Evolutionary conservation across 2,329 filamentous ascomycete species (phyloP).

Genomic region (Paraphaeosphaeria sporulosa): DNA sequence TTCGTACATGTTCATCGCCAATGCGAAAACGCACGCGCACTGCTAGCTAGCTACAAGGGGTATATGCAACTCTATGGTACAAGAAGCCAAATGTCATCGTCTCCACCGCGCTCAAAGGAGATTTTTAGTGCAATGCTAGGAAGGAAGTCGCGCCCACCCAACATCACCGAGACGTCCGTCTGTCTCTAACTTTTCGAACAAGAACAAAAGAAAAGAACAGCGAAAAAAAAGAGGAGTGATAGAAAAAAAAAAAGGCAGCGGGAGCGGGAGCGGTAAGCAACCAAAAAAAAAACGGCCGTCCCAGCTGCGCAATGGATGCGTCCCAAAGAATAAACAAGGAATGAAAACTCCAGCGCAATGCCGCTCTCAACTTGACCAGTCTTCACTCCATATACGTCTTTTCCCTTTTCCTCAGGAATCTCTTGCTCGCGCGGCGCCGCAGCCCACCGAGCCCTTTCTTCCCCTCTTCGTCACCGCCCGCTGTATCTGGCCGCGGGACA

Average conservation of each 20-base stretch:
- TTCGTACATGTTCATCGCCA: conserved; percentile 9
- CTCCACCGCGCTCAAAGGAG: no score
- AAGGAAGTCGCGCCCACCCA: no score
- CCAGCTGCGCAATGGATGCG: no score
- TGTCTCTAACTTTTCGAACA: no score
- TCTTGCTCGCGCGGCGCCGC: conserved; percentile 32
- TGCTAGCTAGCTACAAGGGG: conserved; percentile 16
- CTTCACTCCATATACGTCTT: not conserved
- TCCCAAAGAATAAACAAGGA: not conserved
- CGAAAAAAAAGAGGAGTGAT: no score
- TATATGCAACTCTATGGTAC: conserved; percentile 20
- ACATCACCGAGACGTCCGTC: no score
- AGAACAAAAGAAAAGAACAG: no score
- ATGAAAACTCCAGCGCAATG: not conserved
- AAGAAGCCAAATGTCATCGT: conserved; percentile 8
- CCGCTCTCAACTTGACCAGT: not conserved
- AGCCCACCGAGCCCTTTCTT: conserved; percentile 29
- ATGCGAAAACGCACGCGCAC: no score
- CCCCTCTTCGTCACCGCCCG: conserved; percentile 25
- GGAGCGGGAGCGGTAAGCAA: not conserved
- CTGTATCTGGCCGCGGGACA: conserved; percentile 28
- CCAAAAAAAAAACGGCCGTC: not conserved
- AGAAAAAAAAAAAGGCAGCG: not conserved
- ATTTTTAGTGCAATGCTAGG: no score
- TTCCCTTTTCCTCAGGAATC: conserved; percentile 27